phyloP scores from a whole-genome alignment of 2,329 filamentous ascomycete genomes.

The Claviceps capensis region DNA sequence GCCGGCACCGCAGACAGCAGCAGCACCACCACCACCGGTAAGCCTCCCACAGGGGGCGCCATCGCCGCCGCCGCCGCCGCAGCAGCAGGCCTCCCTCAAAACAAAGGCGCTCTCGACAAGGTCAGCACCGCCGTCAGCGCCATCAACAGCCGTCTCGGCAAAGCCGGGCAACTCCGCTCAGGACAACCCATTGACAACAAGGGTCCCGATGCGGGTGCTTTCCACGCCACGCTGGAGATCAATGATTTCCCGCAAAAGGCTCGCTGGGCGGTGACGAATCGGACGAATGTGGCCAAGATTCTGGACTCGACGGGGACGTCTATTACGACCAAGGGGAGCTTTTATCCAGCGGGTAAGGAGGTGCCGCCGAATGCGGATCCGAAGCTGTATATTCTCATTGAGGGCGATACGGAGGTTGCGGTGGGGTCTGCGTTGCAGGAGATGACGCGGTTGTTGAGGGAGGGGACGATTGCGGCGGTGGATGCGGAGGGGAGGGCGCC shows the following conservation, averaged over 20 bases:
- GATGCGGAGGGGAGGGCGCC: constrained; percentile 75
- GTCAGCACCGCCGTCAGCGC: constrained; percentile 81
- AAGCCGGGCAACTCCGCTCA: constrained; percentile 75
- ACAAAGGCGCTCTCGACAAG: constrained; percentile 63
- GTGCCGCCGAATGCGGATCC: constrained; percentile 62
- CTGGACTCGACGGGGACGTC: constrained; percentile 87
- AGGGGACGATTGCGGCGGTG: constrained; percentile 78
- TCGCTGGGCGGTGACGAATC: constrained; percentile 94
- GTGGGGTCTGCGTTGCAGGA: constrained; percentile 86
- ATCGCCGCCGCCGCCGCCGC: constrained; percentile 25
- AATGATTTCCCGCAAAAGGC: constrained; percentile 99
- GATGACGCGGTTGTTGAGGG: constrained; percentile 73
- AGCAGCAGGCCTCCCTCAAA: constrained; percentile 36
- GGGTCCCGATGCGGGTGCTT: constrained; percentile 89
- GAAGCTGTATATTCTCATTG: constrained; percentile 96
- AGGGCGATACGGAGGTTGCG: constrained; percentile 88
- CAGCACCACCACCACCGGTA: constrained; percentile 7
- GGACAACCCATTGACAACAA: constrained; percentile 98
- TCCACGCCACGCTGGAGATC: constrained; percentile 94
- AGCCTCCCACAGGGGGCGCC: neutral
- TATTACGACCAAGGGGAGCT: constrained; percentile 94
- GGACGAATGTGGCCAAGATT: constrained; percentile 97
- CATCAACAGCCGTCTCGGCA: constrained; percentile 82
- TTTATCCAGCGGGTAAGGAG: constrained; percentile 71
- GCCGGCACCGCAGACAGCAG: neutral